These are phyloP conservation scores for Coniferiporia weirii DNA, from an alignment of 1,284 basidiomycete species.

Conservation along the genomic window DNA sequence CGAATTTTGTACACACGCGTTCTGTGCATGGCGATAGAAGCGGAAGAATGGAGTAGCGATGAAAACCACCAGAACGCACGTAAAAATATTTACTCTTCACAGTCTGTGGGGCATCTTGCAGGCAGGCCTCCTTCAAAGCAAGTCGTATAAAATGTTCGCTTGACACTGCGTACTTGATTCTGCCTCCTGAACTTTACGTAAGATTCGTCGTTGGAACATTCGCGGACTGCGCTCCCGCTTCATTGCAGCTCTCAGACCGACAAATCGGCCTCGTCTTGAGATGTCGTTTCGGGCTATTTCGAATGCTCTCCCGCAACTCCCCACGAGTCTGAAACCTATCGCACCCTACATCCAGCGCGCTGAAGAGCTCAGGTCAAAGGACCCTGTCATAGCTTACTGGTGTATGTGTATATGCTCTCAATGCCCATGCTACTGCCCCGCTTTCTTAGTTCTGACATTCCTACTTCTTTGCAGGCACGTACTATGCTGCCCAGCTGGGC, in stretches of 20 bases:
- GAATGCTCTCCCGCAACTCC: slow-evolving; percentile 43
- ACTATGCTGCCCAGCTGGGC: slow-evolving; percentile 86
- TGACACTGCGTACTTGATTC: too few species aligned
- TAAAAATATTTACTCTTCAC: too few species aligned
- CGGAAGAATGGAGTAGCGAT: too few species aligned
- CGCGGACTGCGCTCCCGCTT: too few species aligned
- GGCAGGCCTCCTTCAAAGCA: too few species aligned
- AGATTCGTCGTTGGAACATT: too few species aligned
- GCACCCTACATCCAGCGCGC: slow-evolving; percentile 85
- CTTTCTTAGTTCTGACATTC: slow-evolving; percentile 9
- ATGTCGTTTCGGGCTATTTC: slow-evolving; percentile 10
- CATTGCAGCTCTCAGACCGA: not conserved
- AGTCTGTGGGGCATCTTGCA: too few species aligned
- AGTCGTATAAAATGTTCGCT: too few species aligned
- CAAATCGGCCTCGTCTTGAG: not conserved
- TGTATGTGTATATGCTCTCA: slow-evolving; percentile 48
- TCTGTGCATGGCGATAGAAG: too few species aligned
- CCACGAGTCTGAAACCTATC: slow-evolving; percentile 57
- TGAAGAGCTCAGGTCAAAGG: slow-evolving; percentile 75
- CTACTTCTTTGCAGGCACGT: slow-evolving; percentile 54
- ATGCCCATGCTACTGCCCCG: not conserved
- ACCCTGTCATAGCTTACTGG: slow-evolving; percentile 92
- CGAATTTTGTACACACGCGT: too few species aligned
- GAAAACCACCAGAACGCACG: too few species aligned
- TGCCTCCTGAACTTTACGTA: too few species aligned